Evolutionary conservation across 108 stramenopile genomes (phyloP).

Genomic region (Nannochloropsis granulata): DNA sequence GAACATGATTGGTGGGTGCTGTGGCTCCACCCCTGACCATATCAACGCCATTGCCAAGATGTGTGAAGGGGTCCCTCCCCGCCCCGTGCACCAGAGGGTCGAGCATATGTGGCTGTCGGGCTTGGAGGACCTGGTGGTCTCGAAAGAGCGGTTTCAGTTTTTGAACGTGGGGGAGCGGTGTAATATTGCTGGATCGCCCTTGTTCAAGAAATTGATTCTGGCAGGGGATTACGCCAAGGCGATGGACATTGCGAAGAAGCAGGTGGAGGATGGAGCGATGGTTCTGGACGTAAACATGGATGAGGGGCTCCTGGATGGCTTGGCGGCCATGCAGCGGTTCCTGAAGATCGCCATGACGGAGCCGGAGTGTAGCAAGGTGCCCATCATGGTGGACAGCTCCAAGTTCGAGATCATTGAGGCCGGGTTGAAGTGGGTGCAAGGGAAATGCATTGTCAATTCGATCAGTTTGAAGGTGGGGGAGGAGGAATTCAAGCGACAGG

Average conservation of each 20-base stretch:
- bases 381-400: slow-evolving; percentile 95
- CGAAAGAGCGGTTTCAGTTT: slow-evolving; percentile 65
- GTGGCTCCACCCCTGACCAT: slow-evolving; percentile 89
- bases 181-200: slow-evolving; percentile 83
- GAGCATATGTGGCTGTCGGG: slow-evolving; percentile 87
- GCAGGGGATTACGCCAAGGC: slow-evolving; percentile 76
- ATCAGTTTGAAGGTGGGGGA: slow-evolving; percentile 97
- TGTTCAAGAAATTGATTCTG: slow-evolving; percentile 95
- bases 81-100: slow-evolving; percentile 4
- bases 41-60: slow-evolving; percentile 47
- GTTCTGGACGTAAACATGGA: slow-evolving; percentile 98
- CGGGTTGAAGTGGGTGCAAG: slow-evolving; percentile 88
- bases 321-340: slow-evolving; percentile 97
- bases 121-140: slow-evolving; percentile 73
- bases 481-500: slow-evolving; percentile 89
- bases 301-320: slow-evolving; percentile 92
- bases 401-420: slow-evolving; percentile 96
- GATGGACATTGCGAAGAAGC: slow-evolving; percentile 96
- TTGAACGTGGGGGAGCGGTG: slow-evolving; percentile 94
- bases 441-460: slow-evolving; percentile 91
- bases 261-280: slow-evolving; percentile 94
- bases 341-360: slow-evolving; percentile 95
- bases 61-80: not conserved
- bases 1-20: slow-evolving; percentile 98
- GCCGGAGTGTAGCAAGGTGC: slow-evolving; percentile 85